Conservation (phyloP, 371 early-diverging fungal species). For the Chytridium lagenaria region DNA sequence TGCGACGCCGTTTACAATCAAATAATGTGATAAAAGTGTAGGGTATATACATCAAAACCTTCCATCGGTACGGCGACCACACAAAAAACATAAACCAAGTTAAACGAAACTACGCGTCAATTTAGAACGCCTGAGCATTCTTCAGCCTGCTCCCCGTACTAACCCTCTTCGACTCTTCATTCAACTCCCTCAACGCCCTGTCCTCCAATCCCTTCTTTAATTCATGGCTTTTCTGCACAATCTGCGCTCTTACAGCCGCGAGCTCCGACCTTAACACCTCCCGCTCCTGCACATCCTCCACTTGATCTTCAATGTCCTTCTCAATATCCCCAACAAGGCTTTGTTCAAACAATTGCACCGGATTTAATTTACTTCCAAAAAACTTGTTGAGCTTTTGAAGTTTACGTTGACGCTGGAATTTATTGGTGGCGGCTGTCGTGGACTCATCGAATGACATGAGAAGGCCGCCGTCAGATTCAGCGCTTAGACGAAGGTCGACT, state of each 20-base stretch:
- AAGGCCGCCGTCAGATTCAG: no score
- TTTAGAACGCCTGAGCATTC: background rate
- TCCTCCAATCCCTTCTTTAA: conserved; percentile 16
- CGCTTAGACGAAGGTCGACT: conserved; percentile 10
- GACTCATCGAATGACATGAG: no score
- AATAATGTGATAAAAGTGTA: no score
- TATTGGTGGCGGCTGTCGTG: background rate
- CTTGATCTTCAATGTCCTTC: conserved; percentile 10
- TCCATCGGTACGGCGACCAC: no score
- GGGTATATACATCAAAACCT: no score
- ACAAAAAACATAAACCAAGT: background rate
- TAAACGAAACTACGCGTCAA: background rate
- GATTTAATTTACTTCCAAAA: conserved; percentile 19
- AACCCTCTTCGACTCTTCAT: background rate
- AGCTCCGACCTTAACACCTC: background rate
- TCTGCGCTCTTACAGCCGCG: conserved; percentile 1
- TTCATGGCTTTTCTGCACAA: background rate
- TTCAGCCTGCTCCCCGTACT: background rate
- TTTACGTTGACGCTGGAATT: conserved; percentile 5
- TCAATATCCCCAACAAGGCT: conserved; percentile 25
- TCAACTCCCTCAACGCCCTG: conserved; percentile 9
- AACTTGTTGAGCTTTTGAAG: conserved; percentile 22
- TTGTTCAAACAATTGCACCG: conserved; percentile 26
- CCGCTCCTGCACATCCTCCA: background rate
- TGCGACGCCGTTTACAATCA: no score